These are phyloP conservation scores for Phalaenopsis equestris DNA, from an alignment of 106 monocot species.

Conservation along the genomic window DNA sequence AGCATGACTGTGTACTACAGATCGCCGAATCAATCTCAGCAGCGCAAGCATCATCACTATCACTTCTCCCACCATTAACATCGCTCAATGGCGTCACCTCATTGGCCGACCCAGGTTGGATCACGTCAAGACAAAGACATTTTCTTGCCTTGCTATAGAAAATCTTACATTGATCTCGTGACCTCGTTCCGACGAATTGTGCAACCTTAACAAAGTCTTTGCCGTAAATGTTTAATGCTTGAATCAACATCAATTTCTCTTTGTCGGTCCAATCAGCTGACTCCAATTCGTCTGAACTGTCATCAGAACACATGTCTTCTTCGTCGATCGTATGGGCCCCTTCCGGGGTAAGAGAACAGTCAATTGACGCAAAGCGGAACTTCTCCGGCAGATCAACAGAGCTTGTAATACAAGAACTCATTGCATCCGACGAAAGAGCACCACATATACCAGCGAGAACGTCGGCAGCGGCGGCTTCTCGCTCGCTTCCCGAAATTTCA, in stretches of 20 bases:
- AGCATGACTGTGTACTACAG: conserved; percentile 64
- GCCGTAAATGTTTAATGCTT: conserved; percentile 52
- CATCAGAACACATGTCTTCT: conserved; percentile 55
- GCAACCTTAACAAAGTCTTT: conserved; percentile 73
- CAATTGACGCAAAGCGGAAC: conserved; percentile 12
- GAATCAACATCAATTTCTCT: conserved; percentile 66
- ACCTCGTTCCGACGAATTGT: conserved; percentile 45
- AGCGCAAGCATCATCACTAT: conserved; percentile 57
- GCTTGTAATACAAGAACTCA: conserved; percentile 58
- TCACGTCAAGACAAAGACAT: conserved; percentile 57
- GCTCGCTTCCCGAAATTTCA: conserved; percentile 25
- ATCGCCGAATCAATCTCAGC: conserved; percentile 64
- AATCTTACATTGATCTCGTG: conserved; percentile 76
- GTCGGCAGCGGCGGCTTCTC: conserved; percentile 41
- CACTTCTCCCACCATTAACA: conserved; percentile 49
- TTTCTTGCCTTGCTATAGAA: conserved; percentile 95
- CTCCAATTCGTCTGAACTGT: conserved; percentile 42
- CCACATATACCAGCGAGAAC: conserved; percentile 46
- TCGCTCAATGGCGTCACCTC: conserved; percentile 29
- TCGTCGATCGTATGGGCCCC: conserved; percentile 37
- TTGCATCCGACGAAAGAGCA: conserved; percentile 56
- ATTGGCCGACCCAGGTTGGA: conserved; percentile 25
- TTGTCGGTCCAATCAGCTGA: conserved; percentile 76
- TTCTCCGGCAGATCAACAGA: conserved; percentile 44
- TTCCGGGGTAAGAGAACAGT: conserved; percentile 20